Evolutionary conservation across 2,329 filamentous ascomycete species (phyloP), one percentile per base, ranked within the genome.

Genomic region (Aphanocladium album): DNA sequence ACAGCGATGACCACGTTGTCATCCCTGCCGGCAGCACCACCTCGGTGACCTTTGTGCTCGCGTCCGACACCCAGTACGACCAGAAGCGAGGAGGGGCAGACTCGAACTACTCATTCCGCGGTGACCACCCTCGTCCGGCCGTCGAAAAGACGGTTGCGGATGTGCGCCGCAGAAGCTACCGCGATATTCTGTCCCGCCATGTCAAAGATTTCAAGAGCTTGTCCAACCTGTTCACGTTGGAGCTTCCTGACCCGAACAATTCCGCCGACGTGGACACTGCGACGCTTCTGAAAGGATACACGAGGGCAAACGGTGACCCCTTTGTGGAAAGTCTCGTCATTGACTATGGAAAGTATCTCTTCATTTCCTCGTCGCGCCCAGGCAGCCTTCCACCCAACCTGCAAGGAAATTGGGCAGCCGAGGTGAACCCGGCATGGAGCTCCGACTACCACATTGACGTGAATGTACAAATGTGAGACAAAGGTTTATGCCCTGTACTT

Each of bases 371-470:
- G 0, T 83, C 80, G 3, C 75, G 83, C 2, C 69, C 73, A 0
- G 79, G 78, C 39, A 77, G 76, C 0, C 73, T 86, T 0, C 83
- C 83, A 0, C 74, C 83, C 0, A 86, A 85, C 60, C 73, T 87
- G 0, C 81, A 83, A 66, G 83, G 83, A 0, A 74, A 76, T 19
- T 86, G 83, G 84, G 78, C 77, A 5, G 76, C 81, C 49, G 68
- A 73, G 0, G 67, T 80, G 39, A 69, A 62, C 59, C 64, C 71
- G 21, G 63, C 67, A 27, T 65, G 83, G 83, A 76, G 77, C 14
- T 78, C 74, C 2, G 82, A 86, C 64, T 86, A 84, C 60, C 82
- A 84, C 57, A 74, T 78, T 43, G 82, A 86, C 62, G 85, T 86
- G 65, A 86, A 86, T 60, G 60, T 85, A 0, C 81, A 86, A 64